These are phyloP conservation scores for Leccinellum luteum DNA, from an alignment of 768 basidiomycete genomes.

Conservation along the genomic window DNA sequence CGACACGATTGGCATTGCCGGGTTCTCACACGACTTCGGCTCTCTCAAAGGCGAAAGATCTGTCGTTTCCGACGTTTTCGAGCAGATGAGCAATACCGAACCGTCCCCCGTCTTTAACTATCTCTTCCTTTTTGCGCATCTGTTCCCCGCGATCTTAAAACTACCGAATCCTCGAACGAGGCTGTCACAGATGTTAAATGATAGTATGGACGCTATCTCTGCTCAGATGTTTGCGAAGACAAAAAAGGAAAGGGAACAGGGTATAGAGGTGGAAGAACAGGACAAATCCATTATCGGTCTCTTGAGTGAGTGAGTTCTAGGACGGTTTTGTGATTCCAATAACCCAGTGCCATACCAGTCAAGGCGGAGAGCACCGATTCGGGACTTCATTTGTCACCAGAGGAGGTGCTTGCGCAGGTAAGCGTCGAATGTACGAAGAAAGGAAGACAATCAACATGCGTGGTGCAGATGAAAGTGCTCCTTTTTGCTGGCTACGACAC, in stretches of 20 bases:
- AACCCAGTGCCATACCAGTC: conserved; percentile 25
- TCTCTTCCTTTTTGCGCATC: conserved; percentile 26
- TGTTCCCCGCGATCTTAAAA: conserved; percentile 30
- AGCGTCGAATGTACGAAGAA: not conserved
- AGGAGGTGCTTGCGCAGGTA: conserved; percentile 40
- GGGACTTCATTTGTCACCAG: conserved; percentile 33
- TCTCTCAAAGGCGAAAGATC: conserved; percentile 35
- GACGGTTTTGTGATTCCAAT: not conserved
- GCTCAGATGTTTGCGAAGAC: conserved; percentile 31
- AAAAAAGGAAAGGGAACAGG: conserved; percentile 31
- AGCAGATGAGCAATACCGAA: conserved; percentile 23
- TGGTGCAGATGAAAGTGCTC: conserved; percentile 34
- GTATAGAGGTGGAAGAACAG: conserved; percentile 22
- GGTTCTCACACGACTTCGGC: conserved; percentile 48
- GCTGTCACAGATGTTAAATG: conserved; percentile 27
- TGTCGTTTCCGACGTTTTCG: conserved; percentile 16
- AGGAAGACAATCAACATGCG: not conserved
- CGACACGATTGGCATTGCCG: conserved; percentile 42
- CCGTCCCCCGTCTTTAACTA: conserved; percentile 17
- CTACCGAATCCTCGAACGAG: conserved; percentile 32
- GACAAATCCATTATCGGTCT: conserved; percentile 40
- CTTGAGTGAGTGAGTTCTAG: conserved; percentile 28
- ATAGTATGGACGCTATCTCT: conserved; percentile 33
- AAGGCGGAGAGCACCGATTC: conserved; percentile 36
- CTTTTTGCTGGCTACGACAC: conserved; percentile 43